Base-by-base conservation (phyloP, 495 filamentous ascomycete genomes). In the Neurospora tetraspora region DNA sequence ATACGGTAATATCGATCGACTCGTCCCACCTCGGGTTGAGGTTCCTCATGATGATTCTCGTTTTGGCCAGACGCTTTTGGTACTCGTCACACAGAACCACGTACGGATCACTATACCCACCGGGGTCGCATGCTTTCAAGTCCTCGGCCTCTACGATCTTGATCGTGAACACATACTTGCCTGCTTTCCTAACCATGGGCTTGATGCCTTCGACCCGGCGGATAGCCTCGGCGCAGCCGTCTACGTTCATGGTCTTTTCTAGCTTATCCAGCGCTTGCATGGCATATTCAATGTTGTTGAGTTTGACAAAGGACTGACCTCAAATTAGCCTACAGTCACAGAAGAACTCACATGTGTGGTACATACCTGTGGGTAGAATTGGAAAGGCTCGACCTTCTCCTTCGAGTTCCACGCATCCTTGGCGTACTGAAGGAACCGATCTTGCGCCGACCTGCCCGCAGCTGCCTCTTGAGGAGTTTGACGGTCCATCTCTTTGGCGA, bases 91-190 rank as follows among this genome's bases (percentile, higher is more conserved):
- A 91, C 72, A 99, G 88, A 34, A 99, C 94, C 6, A 98, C 94
- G 77, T 99, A 99, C 12, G 96, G 96, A 83, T 99, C 96, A 80
- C 95, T 98, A 72, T 89, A 88, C 70, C 96, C 96, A 76, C 91
- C 94, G 73, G 97, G 92, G 82, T 99, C 96, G 77, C 97, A 98
- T 18, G 96, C 94, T 80, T 97, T 98, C 74, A 99, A 82, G 76
- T 98, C 96, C 81, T 99, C 96, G n/a, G 92, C 96, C 77, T 99
- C 96, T 38, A 99, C 94, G 69, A 99, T 93, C 84, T 99, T 99
- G 81, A 98, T 94, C 1, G 96, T 98, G 80, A 99, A 99, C 69
- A 98, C 93, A 78, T 97, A 98, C 72, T 94, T 96, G 38, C 89
- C 91, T 37, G 86, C 84, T 75, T 86, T 89, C 77, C 89, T 89